A percentile compares a stretch with the other conserved stretches of the same genome.
Evolutionary conservation across 2,329 filamentous ascomycete species (phyloP).

Genomic region (Cordyceps farinosa): DNA sequence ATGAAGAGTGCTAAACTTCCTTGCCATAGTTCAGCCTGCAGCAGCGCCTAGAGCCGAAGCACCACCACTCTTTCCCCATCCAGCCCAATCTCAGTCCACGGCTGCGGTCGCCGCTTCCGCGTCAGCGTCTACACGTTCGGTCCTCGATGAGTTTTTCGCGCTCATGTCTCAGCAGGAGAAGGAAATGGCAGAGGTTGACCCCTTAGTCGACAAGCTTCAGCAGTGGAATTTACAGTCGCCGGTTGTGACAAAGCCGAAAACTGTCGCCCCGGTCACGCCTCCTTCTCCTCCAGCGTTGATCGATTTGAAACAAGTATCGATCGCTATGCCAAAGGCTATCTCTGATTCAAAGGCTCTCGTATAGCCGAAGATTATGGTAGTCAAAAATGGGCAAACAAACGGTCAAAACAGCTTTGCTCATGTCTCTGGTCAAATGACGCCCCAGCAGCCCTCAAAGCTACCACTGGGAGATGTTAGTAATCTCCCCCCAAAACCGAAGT

Average conservation of each 20-base stretch:
- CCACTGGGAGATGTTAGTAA: neutral
- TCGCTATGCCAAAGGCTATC: neutral
- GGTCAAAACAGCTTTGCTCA: neutral
- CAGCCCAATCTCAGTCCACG: neutral
- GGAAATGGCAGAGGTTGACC: constrained; percentile 6
- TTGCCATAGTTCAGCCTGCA: neutral
- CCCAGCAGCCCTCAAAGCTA: neutral
- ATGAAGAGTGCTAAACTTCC: neutral
- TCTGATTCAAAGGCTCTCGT: no score
- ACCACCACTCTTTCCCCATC: neutral
- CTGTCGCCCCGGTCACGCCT: neutral
- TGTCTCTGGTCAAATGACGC: neutral
- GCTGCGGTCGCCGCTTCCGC: neutral
- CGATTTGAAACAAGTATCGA: neutral
- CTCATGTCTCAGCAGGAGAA: neutral
- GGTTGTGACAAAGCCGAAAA: neutral
- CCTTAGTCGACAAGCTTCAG: constrained; percentile 1
- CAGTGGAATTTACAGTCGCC: constrained; percentile 5
- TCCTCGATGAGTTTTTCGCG: neutral
- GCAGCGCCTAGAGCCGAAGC: neutral
- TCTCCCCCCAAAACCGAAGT: no score
- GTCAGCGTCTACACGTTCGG: neutral
- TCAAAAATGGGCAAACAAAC: neutral
- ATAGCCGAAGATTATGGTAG: neutral
- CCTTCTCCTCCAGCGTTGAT: neutral